Evolutionary conservation across 2,329 filamentous ascomycete species (phyloP).

Genomic region (Endoconidiophora polonica): DNA sequence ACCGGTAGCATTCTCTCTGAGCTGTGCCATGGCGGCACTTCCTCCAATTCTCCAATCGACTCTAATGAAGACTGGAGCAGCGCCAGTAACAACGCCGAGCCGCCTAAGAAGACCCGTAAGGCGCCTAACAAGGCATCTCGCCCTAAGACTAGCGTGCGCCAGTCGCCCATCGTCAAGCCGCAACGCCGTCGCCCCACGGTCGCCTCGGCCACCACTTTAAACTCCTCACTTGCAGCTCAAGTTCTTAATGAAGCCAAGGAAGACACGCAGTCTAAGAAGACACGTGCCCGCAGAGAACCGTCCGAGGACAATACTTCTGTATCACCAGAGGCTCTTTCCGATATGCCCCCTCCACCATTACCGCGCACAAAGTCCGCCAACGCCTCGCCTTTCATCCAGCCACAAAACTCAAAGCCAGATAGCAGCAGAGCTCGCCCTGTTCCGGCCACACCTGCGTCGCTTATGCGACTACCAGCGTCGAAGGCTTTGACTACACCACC

Average conservation of each 20-base stretch:
- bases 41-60: slow-evolving; percentile 38
- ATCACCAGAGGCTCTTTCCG: slow-evolving; percentile 44
- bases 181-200: slow-evolving; percentile 32
- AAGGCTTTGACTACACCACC: slow-evolving; percentile 21
- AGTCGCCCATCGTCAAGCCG: slow-evolving; percentile 58
- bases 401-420: slow-evolving; percentile 27
- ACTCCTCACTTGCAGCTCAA: slow-evolving; percentile 39
- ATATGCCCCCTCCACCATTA: slow-evolving; percentile 52
- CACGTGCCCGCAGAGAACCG: slow-evolving; percentile 26
- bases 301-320: slow-evolving; percentile 50
- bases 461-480: slow-evolving; percentile 58
- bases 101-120: slow-evolving; percentile 35
- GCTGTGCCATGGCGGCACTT: slow-evolving; percentile 28
- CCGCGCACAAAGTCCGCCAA: slow-evolving; percentile 47
- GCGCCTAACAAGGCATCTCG: slow-evolving; percentile 32
- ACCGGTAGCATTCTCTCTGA: slow-evolving; percentile 22
- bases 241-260: slow-evolving; percentile 37
- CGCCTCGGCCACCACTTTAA: slow-evolving; percentile 24
- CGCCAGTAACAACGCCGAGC: slow-evolving; percentile 1
- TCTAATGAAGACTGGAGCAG: slow-evolving; percentile 25
- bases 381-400: slow-evolving; percentile 50
- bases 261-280: slow-evolving; percentile 3
- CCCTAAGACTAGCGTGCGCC: slow-evolving; percentile 38
- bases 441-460: slow-evolving; percentile 70
- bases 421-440: slow-evolving; percentile 14